These are phyloP conservation scores for Backusella liffmaniae DNA, from an alignment of 192 early-diverging fungal genomes.

Conservation along the genomic window DNA sequence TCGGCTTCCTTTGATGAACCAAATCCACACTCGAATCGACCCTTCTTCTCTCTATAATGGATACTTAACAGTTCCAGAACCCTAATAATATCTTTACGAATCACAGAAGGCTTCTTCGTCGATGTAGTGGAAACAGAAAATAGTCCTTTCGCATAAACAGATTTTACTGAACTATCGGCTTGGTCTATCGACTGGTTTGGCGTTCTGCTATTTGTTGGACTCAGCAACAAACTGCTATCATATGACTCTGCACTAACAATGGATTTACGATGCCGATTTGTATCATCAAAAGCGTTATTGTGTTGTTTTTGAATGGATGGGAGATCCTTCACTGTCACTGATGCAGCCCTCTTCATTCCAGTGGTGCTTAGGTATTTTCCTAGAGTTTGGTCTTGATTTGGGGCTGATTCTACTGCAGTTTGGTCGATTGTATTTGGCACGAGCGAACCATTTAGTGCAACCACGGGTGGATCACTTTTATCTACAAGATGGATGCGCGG, in stretches of 20 bases:
- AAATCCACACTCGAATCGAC: background rate
- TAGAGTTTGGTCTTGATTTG: background rate
- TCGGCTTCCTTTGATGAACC: background rate
- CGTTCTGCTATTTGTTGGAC: background rate
- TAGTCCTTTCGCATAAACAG: slow-evolving; percentile 54
- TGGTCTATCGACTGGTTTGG: background rate
- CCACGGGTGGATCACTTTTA: background rate
- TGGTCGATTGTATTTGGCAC: background rate
- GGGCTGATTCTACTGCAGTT: background rate
- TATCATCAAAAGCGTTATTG: background rate
- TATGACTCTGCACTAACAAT: background rate
- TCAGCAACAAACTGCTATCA: background rate
- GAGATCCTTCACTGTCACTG: background rate
- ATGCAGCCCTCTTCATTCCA: background rate
- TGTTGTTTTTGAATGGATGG: background rate
- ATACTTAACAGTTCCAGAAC: slow-evolving; percentile 32
- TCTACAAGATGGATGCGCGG: background rate
- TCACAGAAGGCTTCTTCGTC: slow-evolving; percentile 43
- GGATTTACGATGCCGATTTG: background rate
- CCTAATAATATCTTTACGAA: slow-evolving; percentile 45
- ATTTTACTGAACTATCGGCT: slow-evolving; percentile 47
- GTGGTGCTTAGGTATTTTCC: background rate
- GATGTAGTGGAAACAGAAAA: slow-evolving; percentile 56
- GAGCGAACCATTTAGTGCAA: background rate
- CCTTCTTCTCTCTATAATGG: background rate